Evolutionary conservation across 148 eudicot genomes (phyloP).

Genomic region (Polygonum aviculare): DNA sequence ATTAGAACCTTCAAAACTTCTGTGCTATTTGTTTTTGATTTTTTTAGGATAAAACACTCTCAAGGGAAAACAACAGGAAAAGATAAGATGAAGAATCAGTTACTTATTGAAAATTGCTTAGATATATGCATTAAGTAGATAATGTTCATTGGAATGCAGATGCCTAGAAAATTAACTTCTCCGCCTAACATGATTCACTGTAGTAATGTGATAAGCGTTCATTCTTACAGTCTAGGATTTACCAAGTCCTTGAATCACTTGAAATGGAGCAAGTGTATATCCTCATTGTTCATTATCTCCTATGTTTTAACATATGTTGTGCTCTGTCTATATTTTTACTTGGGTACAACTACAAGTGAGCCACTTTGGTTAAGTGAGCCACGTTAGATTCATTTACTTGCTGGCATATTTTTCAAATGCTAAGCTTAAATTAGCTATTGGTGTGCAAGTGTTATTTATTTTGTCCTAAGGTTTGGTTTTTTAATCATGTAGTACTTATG

Average conservation of each 20-base stretch:
- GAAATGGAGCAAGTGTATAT: neutral
- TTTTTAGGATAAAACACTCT: neutral
- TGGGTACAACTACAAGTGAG: neutral
- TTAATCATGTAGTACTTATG: too few relatives aligned
- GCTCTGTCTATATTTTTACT: neutral
- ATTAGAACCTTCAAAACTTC: neutral
- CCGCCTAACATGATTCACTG: neutral
- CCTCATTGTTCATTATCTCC: neutral
- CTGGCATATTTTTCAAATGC: neutral
- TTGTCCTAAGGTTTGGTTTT: neutral
- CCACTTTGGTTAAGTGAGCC: too few relatives aligned
- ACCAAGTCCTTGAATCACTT: neutral
- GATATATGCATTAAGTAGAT: neutral
- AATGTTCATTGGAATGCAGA: neutral
- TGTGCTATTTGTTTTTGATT: neutral
- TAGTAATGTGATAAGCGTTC: neutral
- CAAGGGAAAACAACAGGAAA: neutral
- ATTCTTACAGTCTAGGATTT: neutral
- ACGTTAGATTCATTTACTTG: neutral
- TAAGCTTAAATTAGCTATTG: neutral
- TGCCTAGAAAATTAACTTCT: neutral
- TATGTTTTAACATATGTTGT: neutral
- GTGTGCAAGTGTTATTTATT: neutral
- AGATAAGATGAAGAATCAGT: neutral
- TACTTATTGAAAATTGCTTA: neutral